These are phyloP conservation scores for Paramyrothecium roridum DNA, from an alignment of 2,329 filamentous ascomycete species.

Conservation along the genomic window DNA sequence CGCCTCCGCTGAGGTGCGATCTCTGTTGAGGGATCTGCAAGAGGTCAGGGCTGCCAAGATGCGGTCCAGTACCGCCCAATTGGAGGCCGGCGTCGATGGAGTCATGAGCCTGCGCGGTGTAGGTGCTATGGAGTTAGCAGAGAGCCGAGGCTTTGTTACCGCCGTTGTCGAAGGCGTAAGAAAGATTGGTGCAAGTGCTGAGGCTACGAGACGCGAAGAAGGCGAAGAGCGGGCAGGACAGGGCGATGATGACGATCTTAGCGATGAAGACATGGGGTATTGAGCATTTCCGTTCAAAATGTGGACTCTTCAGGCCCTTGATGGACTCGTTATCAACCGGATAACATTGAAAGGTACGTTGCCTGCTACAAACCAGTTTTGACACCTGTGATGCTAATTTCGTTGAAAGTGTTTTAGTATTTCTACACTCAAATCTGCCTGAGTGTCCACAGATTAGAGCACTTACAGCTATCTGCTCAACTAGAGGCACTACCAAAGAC, in stretches of 20 bases:
- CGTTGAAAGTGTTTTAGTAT: no score
- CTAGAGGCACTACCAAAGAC: no score
- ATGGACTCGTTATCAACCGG: neutral
- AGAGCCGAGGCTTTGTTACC: constrained; percentile 78
- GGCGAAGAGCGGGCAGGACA: constrained; percentile 64
- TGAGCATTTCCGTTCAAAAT: constrained; percentile 13
- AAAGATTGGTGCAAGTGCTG: constrained; percentile 76
- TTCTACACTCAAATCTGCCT: no score
- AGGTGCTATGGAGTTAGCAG: constrained; percentile 88
- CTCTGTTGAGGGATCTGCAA: constrained; percentile 74
- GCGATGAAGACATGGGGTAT: constrained; percentile 51
- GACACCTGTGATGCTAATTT: no score
- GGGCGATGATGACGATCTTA: constrained; percentile 61
- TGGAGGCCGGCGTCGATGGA: constrained; percentile 71
- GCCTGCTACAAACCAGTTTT: no score
- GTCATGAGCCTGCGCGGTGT: constrained; percentile 69
- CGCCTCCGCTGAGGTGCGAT: constrained; percentile 69
- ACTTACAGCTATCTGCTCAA: no score
- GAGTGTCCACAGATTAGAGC: no score
- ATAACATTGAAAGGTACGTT: neutral
- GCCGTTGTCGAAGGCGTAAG: constrained; percentile 86
- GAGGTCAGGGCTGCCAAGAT: constrained; percentile 91
- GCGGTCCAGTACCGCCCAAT: constrained; percentile 66
- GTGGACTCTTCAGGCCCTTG: neutral
- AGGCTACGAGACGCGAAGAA: constrained; percentile 73